Conservation (phyloP, 2,329 filamentous ascomycete genomes). For the Paradendryphiella salina region DNA sequence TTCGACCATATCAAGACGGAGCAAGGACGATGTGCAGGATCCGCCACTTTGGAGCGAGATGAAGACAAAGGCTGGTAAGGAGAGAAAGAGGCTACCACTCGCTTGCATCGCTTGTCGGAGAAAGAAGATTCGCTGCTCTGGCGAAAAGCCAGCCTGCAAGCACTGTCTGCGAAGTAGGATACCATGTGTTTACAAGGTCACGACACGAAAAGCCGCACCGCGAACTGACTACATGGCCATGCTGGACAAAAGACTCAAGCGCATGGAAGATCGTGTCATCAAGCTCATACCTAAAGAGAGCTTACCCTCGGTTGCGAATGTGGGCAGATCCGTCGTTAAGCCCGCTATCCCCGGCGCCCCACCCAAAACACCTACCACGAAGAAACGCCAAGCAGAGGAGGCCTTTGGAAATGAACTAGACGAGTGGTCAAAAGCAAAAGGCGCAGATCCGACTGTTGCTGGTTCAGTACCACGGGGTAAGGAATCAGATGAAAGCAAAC, state of each 20-base stretch:
- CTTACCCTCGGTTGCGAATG: slow-evolving; percentile 65
- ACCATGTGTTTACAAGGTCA: slow-evolving; percentile 97
- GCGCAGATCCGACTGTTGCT: slow-evolving; percentile 57
- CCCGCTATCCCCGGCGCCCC: slow-evolving; percentile 66
- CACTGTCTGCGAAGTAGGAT: slow-evolving; percentile 91
- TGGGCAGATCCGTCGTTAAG: slow-evolving; percentile 82
- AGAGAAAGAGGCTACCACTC: slow-evolving; percentile 86
- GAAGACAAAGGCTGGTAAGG: slow-evolving; percentile 78
- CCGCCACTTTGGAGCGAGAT: slow-evolving; percentile 56
- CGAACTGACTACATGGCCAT: slow-evolving; percentile 99
- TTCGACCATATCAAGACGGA: slow-evolving; percentile 28
- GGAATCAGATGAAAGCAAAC: slow-evolving; percentile 72
- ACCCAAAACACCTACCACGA: slow-evolving; percentile 61
- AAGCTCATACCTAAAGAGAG: slow-evolving; percentile 91
- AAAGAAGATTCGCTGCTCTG: slow-evolving; percentile 97
- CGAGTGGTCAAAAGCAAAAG: slow-evolving; percentile 69
- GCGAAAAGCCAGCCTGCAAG: slow-evolving; percentile 96
- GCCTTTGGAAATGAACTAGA: slow-evolving; percentile 83
- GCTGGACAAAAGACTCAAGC: slow-evolving; percentile 91
- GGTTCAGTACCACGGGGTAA: slow-evolving; percentile 50
- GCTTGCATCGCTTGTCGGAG: slow-evolving; percentile 94
- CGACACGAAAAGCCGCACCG: slow-evolving; percentile 88
- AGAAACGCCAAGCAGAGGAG: slow-evolving; percentile 83
- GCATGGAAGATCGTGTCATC: slow-evolving; percentile 98
- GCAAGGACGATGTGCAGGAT: slow-evolving; percentile 40